A percentile compares a stretch with the other conserved stretches of the same genome.
These are phyloP conservation scores for Colletotrichum sp. DNA, from an alignment of 2,329 filamentous ascomycete genomes.

Conservation along the genomic window DNA sequence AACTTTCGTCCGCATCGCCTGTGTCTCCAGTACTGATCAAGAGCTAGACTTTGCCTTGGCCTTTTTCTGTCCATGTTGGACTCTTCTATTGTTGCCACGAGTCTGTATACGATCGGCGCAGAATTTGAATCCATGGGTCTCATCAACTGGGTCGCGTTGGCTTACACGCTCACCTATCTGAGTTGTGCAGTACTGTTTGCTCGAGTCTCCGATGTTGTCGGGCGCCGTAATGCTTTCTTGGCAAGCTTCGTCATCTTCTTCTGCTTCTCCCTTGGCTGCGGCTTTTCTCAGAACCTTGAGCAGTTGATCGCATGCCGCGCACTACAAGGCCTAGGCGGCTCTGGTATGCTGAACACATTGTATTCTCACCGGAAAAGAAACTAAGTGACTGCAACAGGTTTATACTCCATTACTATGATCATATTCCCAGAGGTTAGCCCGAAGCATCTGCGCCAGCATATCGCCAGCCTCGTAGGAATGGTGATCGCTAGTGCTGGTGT, in stretches of 20 bases:
- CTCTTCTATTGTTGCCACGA: constrained; percentile 64
- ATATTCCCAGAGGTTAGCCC: constrained; percentile 58
- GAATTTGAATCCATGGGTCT: constrained; percentile 51
- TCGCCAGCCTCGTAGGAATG: constrained; percentile 53
- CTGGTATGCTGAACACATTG: constrained; percentile 37
- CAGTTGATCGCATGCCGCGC: constrained; percentile 47
- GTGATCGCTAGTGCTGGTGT: constrained; percentile 54
- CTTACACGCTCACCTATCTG: constrained; percentile 62
- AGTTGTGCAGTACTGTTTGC: constrained; percentile 62
- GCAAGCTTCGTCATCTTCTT: constrained; percentile 59
- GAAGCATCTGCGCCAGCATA: constrained; percentile 40
- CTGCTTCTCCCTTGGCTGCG: constrained; percentile 61
- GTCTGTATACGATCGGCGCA: constrained; percentile 57
- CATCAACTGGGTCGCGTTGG: constrained; percentile 61
- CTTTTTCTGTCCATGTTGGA: constrained; percentile 66
- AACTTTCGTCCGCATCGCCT: not conserved
- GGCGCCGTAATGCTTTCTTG: constrained; percentile 56
- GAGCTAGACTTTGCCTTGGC: constrained; percentile 51
- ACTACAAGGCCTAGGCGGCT: constrained; percentile 54
- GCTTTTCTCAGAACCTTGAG: constrained; percentile 44
- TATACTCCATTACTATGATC: constrained; percentile 63
- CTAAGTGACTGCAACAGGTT: constrained; percentile 34
- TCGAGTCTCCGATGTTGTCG: constrained; percentile 59
- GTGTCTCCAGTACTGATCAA: not conserved
- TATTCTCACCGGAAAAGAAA: constrained; percentile 3